Evolutionary conservation across 208 protist genomes (phyloP).

Genomic region (Herpetomonas samuelpessoai): DNA sequence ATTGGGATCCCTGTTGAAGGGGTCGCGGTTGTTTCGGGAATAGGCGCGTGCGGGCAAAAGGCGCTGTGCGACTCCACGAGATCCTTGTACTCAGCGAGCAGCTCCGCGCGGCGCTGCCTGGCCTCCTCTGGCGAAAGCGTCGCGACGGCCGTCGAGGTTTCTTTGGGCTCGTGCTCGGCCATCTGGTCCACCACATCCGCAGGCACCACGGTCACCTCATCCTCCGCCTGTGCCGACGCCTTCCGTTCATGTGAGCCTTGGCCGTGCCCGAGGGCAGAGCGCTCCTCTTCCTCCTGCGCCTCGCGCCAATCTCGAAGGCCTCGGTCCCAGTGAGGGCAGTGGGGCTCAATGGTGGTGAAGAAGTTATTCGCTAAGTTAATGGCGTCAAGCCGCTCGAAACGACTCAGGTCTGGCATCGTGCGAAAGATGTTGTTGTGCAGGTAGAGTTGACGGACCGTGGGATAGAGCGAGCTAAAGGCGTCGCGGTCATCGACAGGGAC

Average conservation of each 20-base stretch:
- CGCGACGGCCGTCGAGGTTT: too few relatives aligned
- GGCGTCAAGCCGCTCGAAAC: constrained; percentile 78
- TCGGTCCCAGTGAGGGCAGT: constrained; percentile 46
- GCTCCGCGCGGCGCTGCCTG: constrained; percentile 14
- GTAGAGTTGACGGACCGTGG: constrained; percentile 89
- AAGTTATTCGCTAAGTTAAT: constrained; percentile 92
- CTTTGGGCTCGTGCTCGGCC: background rate
- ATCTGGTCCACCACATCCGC: background rate
- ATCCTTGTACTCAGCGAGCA: constrained; percentile 28
- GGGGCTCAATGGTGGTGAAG: constrained; percentile 51
- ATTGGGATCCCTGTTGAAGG: too few relatives aligned
- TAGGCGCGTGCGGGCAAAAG: constrained; percentile 43
- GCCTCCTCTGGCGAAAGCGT: constrained; percentile 10
- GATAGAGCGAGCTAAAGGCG: constrained; percentile 79
- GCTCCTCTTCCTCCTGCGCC: background rate
- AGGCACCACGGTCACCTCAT: constrained; percentile 9
- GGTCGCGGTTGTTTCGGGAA: constrained; percentile 10
- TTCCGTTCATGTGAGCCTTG: background rate
- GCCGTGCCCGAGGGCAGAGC: constrained; percentile 2
- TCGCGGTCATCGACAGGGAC: constrained; percentile 36
- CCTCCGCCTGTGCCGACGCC: background rate
- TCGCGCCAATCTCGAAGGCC: constrained; percentile 10
- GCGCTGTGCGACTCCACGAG: constrained; percentile 19
- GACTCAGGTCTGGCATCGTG: constrained; percentile 82
- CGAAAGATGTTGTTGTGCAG: constrained; percentile 92